Base-by-base conservation (phyloP, 371 early-diverging fungal genomes). In the Rhizomucor pusillus region DNA sequence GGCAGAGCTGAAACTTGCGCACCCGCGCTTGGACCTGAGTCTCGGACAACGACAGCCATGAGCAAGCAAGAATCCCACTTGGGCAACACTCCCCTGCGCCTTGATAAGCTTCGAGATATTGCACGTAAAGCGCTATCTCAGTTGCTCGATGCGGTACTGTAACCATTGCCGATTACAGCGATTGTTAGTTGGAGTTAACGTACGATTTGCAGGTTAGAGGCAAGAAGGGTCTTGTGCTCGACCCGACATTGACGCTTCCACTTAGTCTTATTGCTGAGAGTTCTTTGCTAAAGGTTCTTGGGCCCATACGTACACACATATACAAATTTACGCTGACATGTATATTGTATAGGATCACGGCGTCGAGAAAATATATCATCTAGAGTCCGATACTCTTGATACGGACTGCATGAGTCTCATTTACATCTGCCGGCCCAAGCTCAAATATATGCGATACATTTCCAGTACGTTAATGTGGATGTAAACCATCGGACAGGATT, bases 351-450 rank as follows among this genome's bases (percentile, higher is more conserved):
- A 92, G 90, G 95, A 95, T 56, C 97, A 95, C 78, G 97, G 95
- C 18, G 92, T 94, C 13, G 93, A 94, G 57, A 93, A 92, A 71
- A 88, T 96, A 43, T 92, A 85, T 67, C 89, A 92, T 63, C 77
- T 96, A 16, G 87, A 84, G 37, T 59, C 80, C 10, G 76, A 72
- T 24, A 75, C 74, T 25, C 57, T 85, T 59, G 85, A 86, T 12
- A 84, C 81, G 9, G 93, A 92, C 34, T 75, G 84, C 63, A 75
- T 75, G 40, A 84, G 81, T 52, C 58, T 96, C 23, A 80, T 95
- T 20, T 96, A 93, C 68, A 79, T 96, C 41, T 84, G 89, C 56
- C 77, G 93, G 49, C 93, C 95, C 0, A 87, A 84, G 43, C 52
- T 91, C 19, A 58, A 74, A 44, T 83, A 89, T 58, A 89, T 93